Conservation (phyloP, 208 protist species). For the Wallacemonas sp. region DNA sequence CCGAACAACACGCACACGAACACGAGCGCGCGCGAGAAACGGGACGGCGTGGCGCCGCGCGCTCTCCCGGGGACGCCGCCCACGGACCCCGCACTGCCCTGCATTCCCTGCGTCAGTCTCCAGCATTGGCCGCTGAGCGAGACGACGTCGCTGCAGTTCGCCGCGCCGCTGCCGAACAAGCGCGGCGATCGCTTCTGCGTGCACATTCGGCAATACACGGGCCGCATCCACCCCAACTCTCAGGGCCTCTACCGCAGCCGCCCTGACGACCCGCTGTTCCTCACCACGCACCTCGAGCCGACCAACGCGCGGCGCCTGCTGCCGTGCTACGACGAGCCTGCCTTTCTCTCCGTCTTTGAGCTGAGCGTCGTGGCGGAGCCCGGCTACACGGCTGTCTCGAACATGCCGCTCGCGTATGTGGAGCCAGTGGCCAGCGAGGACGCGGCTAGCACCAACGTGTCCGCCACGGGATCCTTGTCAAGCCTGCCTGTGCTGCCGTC, state of each 20-base stretch:
- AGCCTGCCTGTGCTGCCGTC: too few species aligned
- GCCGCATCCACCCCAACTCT: constrained; percentile 28
- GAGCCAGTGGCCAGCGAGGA: constrained; percentile 19
- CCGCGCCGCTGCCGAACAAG: constrained; percentile 26
- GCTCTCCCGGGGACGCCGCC: background rate
- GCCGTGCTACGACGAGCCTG: constrained; percentile 79
- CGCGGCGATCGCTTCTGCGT: constrained; percentile 37
- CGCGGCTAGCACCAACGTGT: background rate
- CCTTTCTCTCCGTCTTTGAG: constrained; percentile 49
- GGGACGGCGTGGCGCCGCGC: background rate
- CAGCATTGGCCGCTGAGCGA: constrained; percentile 21
- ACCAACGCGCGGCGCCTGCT: constrained; percentile 51
- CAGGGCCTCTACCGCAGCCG: constrained; percentile 45
- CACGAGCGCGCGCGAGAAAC: background rate
- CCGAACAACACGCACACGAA: constrained; percentile 3
- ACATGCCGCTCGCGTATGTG: constrained; percentile 46
- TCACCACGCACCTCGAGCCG: constrained; percentile 74
- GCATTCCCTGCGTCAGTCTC: constrained; percentile 22
- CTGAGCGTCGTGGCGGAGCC: constrained; percentile 46
- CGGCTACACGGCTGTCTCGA: constrained; percentile 42
- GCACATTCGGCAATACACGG: constrained; percentile 38
- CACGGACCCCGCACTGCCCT: background rate
- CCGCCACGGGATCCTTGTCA: too few species aligned
- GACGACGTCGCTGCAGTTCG: constrained; percentile 44
- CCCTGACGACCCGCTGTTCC: constrained; percentile 26